Percentiles rank a stretch among this genome's conserved stretches.
Conservation (phyloP, 306 rosid species). For the Arachis stenosperma region DNA sequence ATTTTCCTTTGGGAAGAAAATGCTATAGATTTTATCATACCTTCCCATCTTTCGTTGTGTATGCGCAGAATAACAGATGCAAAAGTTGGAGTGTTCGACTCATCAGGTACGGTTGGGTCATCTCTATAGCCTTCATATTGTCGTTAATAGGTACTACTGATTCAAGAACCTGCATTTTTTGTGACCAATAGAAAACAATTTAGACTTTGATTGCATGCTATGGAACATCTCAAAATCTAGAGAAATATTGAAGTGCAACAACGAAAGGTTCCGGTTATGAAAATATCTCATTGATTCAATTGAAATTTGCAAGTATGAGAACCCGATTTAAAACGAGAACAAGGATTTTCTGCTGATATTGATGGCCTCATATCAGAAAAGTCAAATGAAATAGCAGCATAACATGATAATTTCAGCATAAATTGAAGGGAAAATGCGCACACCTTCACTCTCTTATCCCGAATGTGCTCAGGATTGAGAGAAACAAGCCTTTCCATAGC, state of each 20-base stretch:
- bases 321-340: neutral
- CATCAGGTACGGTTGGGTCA: slow-evolving; percentile 84
- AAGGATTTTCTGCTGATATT: neutral
- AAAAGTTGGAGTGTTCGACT: slow-evolving; percentile 90
- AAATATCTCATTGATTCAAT: slow-evolving; percentile 7
- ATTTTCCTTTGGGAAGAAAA: neutral
- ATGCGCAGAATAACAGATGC: slow-evolving; percentile 78
- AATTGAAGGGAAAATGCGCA: slow-evolving; percentile 19
- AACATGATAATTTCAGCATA: neutral
- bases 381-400: slow-evolving; percentile 4
- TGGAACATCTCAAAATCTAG: slow-evolving; percentile 23
- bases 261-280: neutral
- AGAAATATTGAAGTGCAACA: slow-evolving; percentile 15
- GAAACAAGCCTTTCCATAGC: slow-evolving; percentile 92
- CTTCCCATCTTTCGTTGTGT: slow-evolving; percentile 95
- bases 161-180: slow-evolving; percentile 72
- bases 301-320: neutral
- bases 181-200: slow-evolving; percentile 21
- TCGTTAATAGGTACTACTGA: slow-evolving; percentile 76
- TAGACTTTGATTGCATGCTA: slow-evolving; percentile 3
- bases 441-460: slow-evolving; percentile 94
- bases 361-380: neutral
- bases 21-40: slow-evolving; percentile 35
- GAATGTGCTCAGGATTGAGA: slow-evolving; percentile 85
- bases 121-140: slow-evolving; percentile 89